Percentiles rank a stretch among this genome's conserved stretches.
These are phyloP conservation scores for Gaillardinia entomophila DNA, from an alignment of 805 yeast species.

Conservation along the genomic window DNA sequence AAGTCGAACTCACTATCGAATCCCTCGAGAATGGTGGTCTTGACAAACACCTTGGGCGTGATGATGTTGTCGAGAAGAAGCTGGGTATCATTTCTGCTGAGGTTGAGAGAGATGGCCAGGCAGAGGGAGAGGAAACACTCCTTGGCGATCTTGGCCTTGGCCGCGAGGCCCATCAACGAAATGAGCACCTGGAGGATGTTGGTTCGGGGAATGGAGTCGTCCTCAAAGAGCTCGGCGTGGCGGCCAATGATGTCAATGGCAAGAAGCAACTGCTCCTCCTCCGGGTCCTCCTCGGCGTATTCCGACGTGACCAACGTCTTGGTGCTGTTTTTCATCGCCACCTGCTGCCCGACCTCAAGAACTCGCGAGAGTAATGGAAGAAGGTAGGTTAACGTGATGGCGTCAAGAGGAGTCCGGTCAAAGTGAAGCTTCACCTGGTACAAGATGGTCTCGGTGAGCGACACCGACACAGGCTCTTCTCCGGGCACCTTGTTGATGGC, in stretches of 20 bases:
- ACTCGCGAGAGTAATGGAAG: constrained; percentile 71
- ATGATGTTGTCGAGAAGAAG: constrained; percentile 53
- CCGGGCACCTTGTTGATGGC: constrained; percentile 45
- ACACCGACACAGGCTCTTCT: constrained; percentile 50
- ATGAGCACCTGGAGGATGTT: constrained; percentile 58
- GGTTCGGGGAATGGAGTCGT: constrained; percentile 62
- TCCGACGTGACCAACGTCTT: constrained; percentile 54
- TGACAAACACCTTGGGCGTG: constrained; percentile 63
- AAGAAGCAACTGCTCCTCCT: constrained; percentile 77
- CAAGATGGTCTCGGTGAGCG: constrained; percentile 58
- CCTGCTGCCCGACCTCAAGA: constrained; percentile 57
- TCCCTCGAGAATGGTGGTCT: constrained; percentile 74
- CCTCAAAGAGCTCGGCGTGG: constrained; percentile 65
- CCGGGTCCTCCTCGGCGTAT: constrained; percentile 76
- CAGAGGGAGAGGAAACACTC: constrained; percentile 77
- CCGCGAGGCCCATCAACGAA: constrained; percentile 62
- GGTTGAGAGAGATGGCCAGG: constrained; percentile 66
- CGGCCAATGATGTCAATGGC: constrained; percentile 69
- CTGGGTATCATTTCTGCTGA: constrained; percentile 50
- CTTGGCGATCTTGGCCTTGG: constrained; percentile 75
- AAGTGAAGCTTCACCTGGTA: constrained; percentile 71
- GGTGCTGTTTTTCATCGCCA: constrained; percentile 47
- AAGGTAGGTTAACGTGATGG: constrained; percentile 62
- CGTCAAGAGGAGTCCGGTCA: constrained; percentile 67
- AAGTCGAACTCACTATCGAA: constrained; percentile 78